These are phyloP conservation scores for Sisymbrium altissimum DNA, from an alignment of 345 rosid species.

Conservation along the genomic window DNA sequence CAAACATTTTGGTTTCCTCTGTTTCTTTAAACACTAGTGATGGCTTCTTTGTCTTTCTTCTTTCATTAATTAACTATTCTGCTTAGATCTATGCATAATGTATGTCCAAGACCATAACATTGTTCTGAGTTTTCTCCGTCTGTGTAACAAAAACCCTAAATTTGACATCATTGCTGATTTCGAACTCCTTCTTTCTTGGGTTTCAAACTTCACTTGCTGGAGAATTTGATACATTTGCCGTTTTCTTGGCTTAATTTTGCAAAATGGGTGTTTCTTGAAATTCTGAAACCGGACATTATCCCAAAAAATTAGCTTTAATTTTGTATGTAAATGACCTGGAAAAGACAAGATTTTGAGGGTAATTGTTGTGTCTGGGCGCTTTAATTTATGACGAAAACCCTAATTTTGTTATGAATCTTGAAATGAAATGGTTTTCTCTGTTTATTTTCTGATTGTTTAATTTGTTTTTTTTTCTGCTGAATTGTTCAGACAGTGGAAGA, in stretches of 20 bases:
- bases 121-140: neutral
- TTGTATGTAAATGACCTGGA: neutral
- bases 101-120: neutral
- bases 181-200: neutral
- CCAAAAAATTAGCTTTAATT: neutral
- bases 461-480: neutral
- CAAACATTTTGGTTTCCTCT: neutral
- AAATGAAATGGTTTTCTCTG: neutral
- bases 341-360: neutral
- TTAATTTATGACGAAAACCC: neutral
- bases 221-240: neutral
- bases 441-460: neutral
- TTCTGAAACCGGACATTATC: neutral
- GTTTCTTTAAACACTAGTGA: neutral
- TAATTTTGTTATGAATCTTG: neutral
- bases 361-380: neutral
- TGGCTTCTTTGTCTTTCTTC: neutral
- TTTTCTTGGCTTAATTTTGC: neutral
- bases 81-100: conserved; percentile 27
- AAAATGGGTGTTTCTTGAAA: neutral
- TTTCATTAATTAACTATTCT: neutral
- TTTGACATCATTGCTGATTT: neutral
- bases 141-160: neutral
- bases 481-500: conserved; percentile 71
- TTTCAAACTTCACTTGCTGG: neutral